Percentiles rank a stretch among this genome's conserved stretches.
These are phyloP conservation scores for Komagataella populi DNA, from an alignment of 805 yeast genomes.

Conservation along the genomic window DNA sequence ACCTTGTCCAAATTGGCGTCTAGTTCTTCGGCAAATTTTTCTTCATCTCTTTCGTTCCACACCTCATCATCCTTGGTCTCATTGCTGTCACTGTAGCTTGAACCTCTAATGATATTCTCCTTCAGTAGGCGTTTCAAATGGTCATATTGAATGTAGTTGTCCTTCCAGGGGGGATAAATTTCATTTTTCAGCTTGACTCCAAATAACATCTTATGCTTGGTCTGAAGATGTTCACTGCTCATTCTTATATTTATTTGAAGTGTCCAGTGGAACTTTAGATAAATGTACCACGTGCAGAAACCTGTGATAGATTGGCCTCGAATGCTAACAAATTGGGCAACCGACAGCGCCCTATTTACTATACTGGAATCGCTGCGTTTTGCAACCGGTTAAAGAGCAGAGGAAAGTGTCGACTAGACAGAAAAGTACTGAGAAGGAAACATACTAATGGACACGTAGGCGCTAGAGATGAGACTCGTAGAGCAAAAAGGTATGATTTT, in stretches of 20 bases:
- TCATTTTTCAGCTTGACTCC: constrained; percentile 76
- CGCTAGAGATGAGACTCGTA: too few species aligned
- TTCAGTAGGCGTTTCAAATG: constrained; percentile 51
- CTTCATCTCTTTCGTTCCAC: constrained; percentile 67
- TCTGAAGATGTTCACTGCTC: background rate
- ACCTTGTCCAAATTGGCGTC: constrained; percentile 69
- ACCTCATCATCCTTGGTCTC: constrained; percentile 10
- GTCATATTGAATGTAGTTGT: constrained; percentile 54
- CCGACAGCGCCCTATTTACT: background rate
- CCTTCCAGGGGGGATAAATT: constrained; percentile 80
- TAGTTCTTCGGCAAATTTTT: constrained; percentile 47
- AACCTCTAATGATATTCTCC: constrained; percentile 39
- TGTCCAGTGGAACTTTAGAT: background rate
- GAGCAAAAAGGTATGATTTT: too few species aligned
- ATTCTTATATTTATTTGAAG: background rate
- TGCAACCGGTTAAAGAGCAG: background rate
- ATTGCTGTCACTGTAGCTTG: constrained; percentile 6
- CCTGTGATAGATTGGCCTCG: background rate
- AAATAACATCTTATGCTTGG: constrained; percentile 47
- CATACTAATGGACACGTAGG: too few species aligned
- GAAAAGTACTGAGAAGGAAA: too few species aligned
- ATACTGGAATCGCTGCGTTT: background rate
- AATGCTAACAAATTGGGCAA: background rate
- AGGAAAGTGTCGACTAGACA: too few species aligned
- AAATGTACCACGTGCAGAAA: background rate